A percentile compares a stretch with the other conserved stretches of the same genome.
phyloP scores from a whole-genome alignment of 108 stramenopile genomes.

The Cyclostephanos invisitatus region DNA sequence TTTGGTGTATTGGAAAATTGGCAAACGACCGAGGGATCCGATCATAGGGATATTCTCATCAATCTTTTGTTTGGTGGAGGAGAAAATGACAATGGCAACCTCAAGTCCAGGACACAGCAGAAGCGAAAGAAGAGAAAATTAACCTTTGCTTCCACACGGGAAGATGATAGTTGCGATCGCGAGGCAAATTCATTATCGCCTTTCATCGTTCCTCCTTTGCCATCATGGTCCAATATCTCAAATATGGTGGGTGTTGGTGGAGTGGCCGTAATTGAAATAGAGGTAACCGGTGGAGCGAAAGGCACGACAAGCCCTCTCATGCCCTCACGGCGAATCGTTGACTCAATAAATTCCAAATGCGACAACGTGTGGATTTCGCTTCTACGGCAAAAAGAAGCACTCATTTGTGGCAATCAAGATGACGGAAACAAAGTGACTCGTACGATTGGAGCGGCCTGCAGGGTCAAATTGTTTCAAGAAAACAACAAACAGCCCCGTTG shows the following conservation, averaged over 20 bases:
- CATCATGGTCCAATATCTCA: conserved; percentile 69
- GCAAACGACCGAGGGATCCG: conserved; percentile 62
- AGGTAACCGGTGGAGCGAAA: conserved; percentile 22
- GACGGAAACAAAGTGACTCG: conserved; percentile 27
- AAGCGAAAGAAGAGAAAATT: conserved; percentile 36
- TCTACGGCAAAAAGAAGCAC: not conserved
- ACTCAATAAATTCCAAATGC: not conserved
- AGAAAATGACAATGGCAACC: not conserved
- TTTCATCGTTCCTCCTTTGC: conserved; percentile 31
- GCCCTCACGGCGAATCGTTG: conserved; percentile 30
- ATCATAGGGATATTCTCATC: conserved; percentile 72
- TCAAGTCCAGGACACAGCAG: not conserved
- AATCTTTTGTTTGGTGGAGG: conserved; percentile 49
- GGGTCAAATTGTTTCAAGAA: conserved; percentile 46
- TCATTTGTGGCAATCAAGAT: not conserved
- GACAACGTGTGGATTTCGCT: conserved; percentile 17
- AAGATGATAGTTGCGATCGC: not conserved
- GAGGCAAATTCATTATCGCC: not conserved
- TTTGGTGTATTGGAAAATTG: conserved; percentile 30
- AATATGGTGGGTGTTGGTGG: conserved; percentile 57
- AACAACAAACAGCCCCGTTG: conserved; percentile 29
- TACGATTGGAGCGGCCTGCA: conserved; percentile 43
- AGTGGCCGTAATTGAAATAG: conserved; percentile 62
- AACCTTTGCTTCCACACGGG: not conserved
- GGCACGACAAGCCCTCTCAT: conserved; percentile 24